phyloP scores from a whole-genome alignment of 73 alveolate species.

The Paramecium primaurelia region DNA sequence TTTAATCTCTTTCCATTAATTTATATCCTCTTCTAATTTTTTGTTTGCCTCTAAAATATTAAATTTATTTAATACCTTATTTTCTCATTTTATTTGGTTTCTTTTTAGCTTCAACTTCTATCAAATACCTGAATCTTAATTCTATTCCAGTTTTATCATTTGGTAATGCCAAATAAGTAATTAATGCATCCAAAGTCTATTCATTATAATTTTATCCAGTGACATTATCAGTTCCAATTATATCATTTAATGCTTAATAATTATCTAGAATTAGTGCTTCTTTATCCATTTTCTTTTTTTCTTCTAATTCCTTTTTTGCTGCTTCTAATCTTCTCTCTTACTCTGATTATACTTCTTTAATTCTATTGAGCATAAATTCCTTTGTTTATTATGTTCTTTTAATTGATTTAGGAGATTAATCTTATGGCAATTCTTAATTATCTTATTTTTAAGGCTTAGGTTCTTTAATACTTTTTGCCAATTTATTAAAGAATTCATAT shows the following conservation, averaged over 20 bases:
- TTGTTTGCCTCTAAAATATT: not conserved
- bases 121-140: constrained; percentile 16
- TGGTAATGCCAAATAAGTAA: constrained; percentile 19
- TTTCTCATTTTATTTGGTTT: not conserved
- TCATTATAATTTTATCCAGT: not conserved
- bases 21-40: not conserved
- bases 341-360: not conserved
- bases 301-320: constrained; percentile 18
- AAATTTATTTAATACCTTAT: not conserved
- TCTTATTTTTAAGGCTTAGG: not conserved
- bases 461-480: not conserved
- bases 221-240: not conserved
- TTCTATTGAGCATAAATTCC: constrained; percentile 14
- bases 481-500: constrained; percentile 5
- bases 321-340: not conserved
- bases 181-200: not conserved
- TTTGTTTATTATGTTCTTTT: constrained; percentile 27
- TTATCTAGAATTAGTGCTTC: constrained; percentile 23
- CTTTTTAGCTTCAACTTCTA: not conserved
- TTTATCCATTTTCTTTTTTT: constrained; percentile 24
- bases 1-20: not conserved
- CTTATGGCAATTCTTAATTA: not conserved
- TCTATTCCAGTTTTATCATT: constrained; percentile 37
- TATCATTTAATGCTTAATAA: constrained; percentile 15
- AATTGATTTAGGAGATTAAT: not conserved